Evolutionary conservation across 2,329 filamentous ascomycete species (phyloP), one percentile per base, ranked within the genome.

Genomic region (Fusarium sp.): DNA sequence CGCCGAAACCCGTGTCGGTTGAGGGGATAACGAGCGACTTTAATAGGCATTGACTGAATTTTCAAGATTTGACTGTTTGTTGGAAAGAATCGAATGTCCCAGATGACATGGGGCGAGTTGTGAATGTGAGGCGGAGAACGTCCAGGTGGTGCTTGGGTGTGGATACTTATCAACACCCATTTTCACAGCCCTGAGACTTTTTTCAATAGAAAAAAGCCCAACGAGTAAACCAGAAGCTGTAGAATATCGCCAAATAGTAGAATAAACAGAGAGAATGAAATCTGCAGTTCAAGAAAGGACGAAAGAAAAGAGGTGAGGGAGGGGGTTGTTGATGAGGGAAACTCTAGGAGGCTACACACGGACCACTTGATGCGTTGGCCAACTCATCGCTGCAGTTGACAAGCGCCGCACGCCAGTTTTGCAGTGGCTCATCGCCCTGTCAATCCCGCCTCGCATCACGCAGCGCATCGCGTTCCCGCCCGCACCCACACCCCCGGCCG

Each of bases 371-470:
- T 82, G 80, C 79, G 80, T 82, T 82, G 80, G 80, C 80, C 80
- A 82, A 79, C 81, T 81, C 81, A 82, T 81, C 79, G 79, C 72
- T 82, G 81, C 81, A 91, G 79, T 78, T 77, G 76, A 76, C 79
- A 79, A 78, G 77, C 76, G 76, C 77, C 76, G 76, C 70, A 73
- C 69, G 64, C 69, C 69, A 64, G 64, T 71, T 73, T 73, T 73
- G 69, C 45, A 67, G 51, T 63, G 69, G 63, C 63, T 72, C 73
- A 60, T 69, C 64, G 69, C 71, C 73, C 69, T 72, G 73, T 78
- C 73, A 73, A 74, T 72, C 71, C 71, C 65, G 69, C 51, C 60
- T 72, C 69, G 64, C 72, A 72, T 72, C 71, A 70, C 58, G 70
- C 67, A 73, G 64, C 63, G 61, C 66, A 69, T 69, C 58, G 49